phyloP scores from a whole-genome alignment of 345 rosid species.

The Mercurialis annua region DNA sequence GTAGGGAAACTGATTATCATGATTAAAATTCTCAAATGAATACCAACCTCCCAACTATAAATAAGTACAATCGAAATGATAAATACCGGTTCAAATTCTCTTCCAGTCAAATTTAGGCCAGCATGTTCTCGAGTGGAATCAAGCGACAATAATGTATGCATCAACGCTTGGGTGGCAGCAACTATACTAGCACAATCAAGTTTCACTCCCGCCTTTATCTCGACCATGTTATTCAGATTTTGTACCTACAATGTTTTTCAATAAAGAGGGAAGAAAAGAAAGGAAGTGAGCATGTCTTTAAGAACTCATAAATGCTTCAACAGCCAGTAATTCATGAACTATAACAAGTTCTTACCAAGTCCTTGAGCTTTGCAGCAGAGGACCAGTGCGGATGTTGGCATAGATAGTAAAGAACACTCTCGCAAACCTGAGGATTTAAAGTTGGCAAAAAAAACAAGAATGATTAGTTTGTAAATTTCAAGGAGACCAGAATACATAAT shows the following conservation, averaged over 20 bases:
- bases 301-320: neutral
- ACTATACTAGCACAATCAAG: conserved; percentile 62
- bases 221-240: conserved; percentile 48
- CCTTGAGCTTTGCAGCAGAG: conserved; percentile 45
- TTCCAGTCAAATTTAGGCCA: conserved; percentile 30
- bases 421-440: conserved; percentile 52
- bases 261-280: conserved; percentile 10
- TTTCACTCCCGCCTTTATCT: conserved; percentile 47
- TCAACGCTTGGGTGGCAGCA: conserved; percentile 47
- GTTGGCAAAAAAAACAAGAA: conserved; percentile 15
- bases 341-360: conserved; percentile 47
- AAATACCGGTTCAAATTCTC: conserved; percentile 57
- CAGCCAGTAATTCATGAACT: conserved; percentile 11
- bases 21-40: neutral
- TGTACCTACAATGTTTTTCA: conserved; percentile 42
- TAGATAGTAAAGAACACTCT: conserved; percentile 51
- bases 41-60: neutral
- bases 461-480: conserved; percentile 18
- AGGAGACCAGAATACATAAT: conserved; percentile 4
- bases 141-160: conserved; percentile 39
- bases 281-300: conserved; percentile 4
- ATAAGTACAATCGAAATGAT: neutral
- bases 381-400: conserved; percentile 56
- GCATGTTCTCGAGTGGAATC: conserved; percentile 27
- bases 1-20: neutral